Conservation (phyloP, 805 yeast species). For the Metschnikowia gruessii region DNA sequence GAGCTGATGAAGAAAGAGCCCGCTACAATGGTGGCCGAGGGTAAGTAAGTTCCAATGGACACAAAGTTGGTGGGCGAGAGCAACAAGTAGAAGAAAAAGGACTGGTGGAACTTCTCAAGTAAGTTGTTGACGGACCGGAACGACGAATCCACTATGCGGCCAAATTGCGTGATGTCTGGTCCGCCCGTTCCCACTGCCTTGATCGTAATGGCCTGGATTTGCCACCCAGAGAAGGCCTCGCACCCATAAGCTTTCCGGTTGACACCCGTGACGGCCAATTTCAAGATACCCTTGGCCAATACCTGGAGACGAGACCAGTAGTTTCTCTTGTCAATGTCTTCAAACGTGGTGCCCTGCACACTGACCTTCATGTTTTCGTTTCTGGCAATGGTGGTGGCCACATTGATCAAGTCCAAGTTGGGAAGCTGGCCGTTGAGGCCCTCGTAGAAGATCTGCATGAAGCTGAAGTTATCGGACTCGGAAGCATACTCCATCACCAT, state of each 20-base stretch:
- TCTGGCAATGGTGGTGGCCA: conserved; percentile 67
- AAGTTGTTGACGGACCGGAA: conserved; percentile 88
- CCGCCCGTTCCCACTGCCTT: conserved; percentile 57
- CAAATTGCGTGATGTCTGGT: conserved; percentile 85
- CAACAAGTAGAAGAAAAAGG: conserved; percentile 87
- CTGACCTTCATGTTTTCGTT: conserved; percentile 74
- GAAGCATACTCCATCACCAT: conserved; percentile 76
- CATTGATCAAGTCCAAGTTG: conserved; percentile 82
- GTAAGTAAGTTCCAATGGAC: conserved; percentile 90
- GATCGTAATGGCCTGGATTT: conserved; percentile 84
- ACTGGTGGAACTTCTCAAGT: conserved; percentile 94
- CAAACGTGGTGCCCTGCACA: conserved; percentile 55
- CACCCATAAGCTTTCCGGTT: conserved; percentile 58
- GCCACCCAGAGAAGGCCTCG: conserved; percentile 95
- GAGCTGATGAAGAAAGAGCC: conserved; percentile 69
- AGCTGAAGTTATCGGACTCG: conserved; percentile 63
- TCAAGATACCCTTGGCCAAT: conserved; percentile 61
- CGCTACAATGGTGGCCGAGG: conserved; percentile 74
- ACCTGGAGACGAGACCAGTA: conserved; percentile 58
- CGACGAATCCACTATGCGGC: conserved; percentile 83
- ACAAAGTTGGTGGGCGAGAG: conserved; percentile 78
- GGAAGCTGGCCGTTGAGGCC: conserved; percentile 97
- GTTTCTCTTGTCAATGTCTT: conserved; percentile 44
- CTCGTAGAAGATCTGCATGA: conserved; percentile 71
- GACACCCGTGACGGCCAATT: conserved; percentile 70